These are phyloP conservation scores for Pisolithus marmoratus DNA, from an alignment of 768 basidiomycete genomes.

Conservation along the genomic window DNA sequence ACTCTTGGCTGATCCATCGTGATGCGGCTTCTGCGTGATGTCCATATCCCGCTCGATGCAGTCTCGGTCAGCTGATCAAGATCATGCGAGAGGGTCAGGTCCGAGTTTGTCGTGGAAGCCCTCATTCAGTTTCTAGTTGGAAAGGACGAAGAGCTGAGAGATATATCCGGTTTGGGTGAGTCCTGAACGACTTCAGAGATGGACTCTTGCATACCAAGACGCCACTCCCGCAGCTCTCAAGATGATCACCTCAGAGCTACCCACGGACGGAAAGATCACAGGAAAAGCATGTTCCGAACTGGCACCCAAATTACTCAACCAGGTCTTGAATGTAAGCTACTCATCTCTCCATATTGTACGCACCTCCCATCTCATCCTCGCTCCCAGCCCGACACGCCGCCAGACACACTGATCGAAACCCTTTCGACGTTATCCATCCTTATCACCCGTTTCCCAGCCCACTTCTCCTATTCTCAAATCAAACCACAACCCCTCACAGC, in stretches of 20 bases:
- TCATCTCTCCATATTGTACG: neutral
- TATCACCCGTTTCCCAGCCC: constrained; percentile 74
- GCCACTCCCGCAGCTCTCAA: constrained; percentile 65
- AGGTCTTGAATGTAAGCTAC: constrained; percentile 63
- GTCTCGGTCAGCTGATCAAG: constrained; percentile 87
- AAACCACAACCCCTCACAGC: constrained; percentile 57
- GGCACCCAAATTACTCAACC: constrained; percentile 74
- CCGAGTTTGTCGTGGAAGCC: constrained; percentile 82
- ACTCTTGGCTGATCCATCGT: neutral
- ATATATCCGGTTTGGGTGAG: constrained; percentile 88
- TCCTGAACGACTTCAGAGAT: neutral
- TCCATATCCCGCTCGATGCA: constrained; percentile 23
- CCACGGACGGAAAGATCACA: constrained; percentile 74
- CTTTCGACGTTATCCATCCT: constrained; percentile 84
- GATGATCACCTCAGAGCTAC: constrained; percentile 89
- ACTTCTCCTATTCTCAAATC: constrained; percentile 50
- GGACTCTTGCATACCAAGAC: constrained; percentile 1
- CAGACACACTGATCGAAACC: constrained; percentile 79
- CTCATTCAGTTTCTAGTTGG: constrained; percentile 81
- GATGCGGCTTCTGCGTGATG: neutral
- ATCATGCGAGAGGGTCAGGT: constrained; percentile 78
- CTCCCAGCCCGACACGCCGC: constrained; percentile 56
- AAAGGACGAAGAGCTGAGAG: constrained; percentile 88
- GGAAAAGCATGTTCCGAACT: constrained; percentile 77
- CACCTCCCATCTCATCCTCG: neutral